Evolutionary conservation across 2,329 filamentous ascomycete genomes (phyloP), one percentile per base, ranked within the genome.

Genomic region (Colletotrichum sp.): DNA sequence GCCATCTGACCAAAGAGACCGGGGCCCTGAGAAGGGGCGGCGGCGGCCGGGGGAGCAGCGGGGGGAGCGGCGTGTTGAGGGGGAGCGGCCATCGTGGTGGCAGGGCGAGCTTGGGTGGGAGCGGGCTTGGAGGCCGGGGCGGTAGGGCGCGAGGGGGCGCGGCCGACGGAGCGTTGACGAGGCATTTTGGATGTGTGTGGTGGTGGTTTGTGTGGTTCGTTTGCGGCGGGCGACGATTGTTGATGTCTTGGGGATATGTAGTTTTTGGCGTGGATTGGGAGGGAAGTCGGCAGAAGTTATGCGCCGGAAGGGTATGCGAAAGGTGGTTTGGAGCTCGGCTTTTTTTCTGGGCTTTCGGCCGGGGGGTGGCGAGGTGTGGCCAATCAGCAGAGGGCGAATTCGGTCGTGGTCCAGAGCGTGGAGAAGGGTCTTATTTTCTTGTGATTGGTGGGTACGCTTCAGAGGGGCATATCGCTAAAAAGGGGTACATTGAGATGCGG

Each of bases 1-100:
- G 97, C 97, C 94, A 99, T 98, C 90, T 99, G 95, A 75, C 95
- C 96, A 80, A 99, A 95, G 13, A 99, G 90, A 78, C 97, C 96
- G 7, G 95, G 93, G 32, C 96, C 95, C 79, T 93, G 90, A 70
- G 91, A 90, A 70, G 86, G 85, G 63, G 89, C 84, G 30, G 87
- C 85, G 65, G 86, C 86, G 69, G 86, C 84, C 75, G 89, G 88
- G 67, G 91, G 89, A 71, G 91, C 86, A 69, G 88, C 82, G 77
- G 82, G 81, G 36, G 73, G 71, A 61, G 72, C 74, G 43, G 82
- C 77, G 79, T 90, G 88, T 72, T 88, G 84, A 63, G 84, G 81
- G 77, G 86, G 82, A 71, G 88, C 86, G 77, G 91, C 90, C 81
- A 93, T 91, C 78, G 95, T 95, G 74, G 94, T 90, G 80, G 94